A percentile compares a stretch with the other conserved stretches of the same genome.
Conservation (phyloP, 2,329 filamentous ascomycete species). For the Hypoxylon rubiginosum region DNA sequence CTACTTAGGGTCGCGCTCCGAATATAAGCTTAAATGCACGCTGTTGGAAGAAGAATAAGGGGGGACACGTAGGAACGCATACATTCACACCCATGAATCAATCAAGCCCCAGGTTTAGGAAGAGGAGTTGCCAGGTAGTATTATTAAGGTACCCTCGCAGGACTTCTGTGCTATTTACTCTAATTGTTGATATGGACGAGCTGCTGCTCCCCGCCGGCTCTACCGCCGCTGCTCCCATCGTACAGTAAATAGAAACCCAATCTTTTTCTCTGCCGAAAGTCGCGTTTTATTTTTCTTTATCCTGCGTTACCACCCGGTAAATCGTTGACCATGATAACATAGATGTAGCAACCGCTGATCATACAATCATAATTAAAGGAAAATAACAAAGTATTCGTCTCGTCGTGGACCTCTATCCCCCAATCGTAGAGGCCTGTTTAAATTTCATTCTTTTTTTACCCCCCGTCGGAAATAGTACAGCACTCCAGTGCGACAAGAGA, state of each 20-base stretch:
- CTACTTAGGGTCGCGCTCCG: slow-evolving; percentile 4
- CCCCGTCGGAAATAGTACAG: slow-evolving; percentile 31
- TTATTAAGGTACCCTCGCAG: slow-evolving; percentile 31
- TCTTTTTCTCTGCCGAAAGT: slow-evolving; percentile 1
- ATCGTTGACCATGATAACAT: neutral
- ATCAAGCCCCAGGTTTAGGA: neutral
- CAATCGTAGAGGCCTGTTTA: slow-evolving; percentile 16
- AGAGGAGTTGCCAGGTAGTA: slow-evolving; percentile 19
- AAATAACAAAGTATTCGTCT: slow-evolving; percentile 25
- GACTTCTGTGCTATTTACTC: slow-evolving; percentile 16
- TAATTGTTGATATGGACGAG: slow-evolving; percentile 6
- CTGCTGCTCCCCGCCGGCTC: neutral
- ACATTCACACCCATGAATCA: neutral
- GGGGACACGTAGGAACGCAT: slow-evolving; percentile 18
- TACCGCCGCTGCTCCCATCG: slow-evolving; percentile 8
- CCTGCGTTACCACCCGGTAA: slow-evolving; percentile 5
- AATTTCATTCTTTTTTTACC: slow-evolving; percentile 19
- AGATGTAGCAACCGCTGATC: slow-evolving; percentile 29
- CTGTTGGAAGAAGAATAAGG: slow-evolving; percentile 12
- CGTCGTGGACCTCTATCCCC: slow-evolving; percentile 22
- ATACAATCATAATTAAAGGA: slow-evolving; percentile 35
- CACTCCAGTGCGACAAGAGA: slow-evolving; percentile 12
- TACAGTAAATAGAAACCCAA: neutral
- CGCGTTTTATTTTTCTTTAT: slow-evolving; percentile 2
- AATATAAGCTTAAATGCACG: slow-evolving; percentile 31